Evolutionary conservation across 352 stramenopile species (phyloP).

Genomic region (Phytophthora pluvialis): DNA sequence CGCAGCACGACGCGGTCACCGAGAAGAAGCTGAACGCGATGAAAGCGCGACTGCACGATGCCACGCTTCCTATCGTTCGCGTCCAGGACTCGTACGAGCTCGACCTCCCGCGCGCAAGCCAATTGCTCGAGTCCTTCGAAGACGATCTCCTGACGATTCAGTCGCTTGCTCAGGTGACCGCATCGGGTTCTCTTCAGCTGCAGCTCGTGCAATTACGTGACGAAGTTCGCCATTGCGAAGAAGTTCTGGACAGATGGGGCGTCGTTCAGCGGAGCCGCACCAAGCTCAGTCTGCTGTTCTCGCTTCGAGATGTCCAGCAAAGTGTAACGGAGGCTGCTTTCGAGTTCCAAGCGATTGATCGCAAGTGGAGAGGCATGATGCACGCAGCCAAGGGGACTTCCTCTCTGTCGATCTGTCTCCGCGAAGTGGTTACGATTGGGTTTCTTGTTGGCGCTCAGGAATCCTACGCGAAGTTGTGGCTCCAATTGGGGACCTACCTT

Average conservation of each 20-base stretch:
- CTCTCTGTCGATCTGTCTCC: constrained; percentile 58
- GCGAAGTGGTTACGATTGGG: constrained; percentile 59
- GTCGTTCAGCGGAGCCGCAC: constrained; percentile 59
- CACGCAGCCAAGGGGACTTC: constrained; percentile 51
- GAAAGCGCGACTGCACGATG: constrained; percentile 52
- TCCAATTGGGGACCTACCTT: constrained; percentile 58
- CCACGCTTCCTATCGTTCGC: constrained; percentile 49
- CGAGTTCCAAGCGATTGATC: constrained; percentile 67
- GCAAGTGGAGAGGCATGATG: constrained; percentile 81
- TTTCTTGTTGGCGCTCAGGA: constrained; percentile 53
- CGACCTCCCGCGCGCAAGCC: constrained; percentile 33
- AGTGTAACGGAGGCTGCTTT: constrained; percentile 58
- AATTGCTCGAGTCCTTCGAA: constrained; percentile 55
- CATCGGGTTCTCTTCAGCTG: constrained; percentile 37
- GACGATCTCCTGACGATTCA: constrained; percentile 69
- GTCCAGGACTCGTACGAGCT: constrained; percentile 55
- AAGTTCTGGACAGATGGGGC: constrained; percentile 66
- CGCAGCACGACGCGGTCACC: constrained; percentile 58
- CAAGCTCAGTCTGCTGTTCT: constrained; percentile 53
- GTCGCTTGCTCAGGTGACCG: constrained; percentile 52
- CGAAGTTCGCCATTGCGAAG: constrained; percentile 64
- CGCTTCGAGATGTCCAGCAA: constrained; percentile 60
- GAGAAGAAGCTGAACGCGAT: constrained; percentile 67
- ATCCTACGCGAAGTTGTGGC: constrained; percentile 64
- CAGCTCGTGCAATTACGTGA: constrained; percentile 65